Conservation (phyloP, 2,329 filamentous ascomycete genomes). For the Calonectria henricotiae region DNA sequence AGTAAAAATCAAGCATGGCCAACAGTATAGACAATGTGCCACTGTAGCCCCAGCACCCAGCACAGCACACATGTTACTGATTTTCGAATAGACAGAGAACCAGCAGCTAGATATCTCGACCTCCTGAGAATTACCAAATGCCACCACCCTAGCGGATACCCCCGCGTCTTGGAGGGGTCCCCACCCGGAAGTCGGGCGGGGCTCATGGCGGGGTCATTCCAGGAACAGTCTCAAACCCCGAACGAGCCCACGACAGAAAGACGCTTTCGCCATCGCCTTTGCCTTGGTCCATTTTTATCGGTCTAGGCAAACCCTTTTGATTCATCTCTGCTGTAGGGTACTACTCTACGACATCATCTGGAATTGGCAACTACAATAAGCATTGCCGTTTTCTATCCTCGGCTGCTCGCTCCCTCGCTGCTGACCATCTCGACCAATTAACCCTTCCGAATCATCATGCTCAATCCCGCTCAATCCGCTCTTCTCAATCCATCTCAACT, state of each 20-base stretch:
- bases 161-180: slow-evolving; percentile 1
- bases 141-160: not conserved
- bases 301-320: not conserved
- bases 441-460: slow-evolving; percentile 16
- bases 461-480: slow-evolving; percentile 29
- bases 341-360: not conserved
- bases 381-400: not conserved
- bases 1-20: no score
- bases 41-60: not conserved
- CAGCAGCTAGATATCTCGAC: not conserved
- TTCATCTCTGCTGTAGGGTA: not conserved
- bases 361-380: not conserved
- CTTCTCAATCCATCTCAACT: not conserved
- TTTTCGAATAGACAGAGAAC: not conserved
- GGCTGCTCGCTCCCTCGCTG: not conserved
- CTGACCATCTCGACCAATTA: not conserved
- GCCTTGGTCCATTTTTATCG: no score
- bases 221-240: slow-evolving; percentile 25
- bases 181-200: slow-evolving; percentile 17
- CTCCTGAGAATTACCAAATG: not conserved
- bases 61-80: not conserved
- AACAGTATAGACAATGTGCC: not conserved
- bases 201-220: slow-evolving; percentile 23
- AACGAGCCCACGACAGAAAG: slow-evolving; percentile 1
- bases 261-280: not conserved